These are phyloP conservation scores for Exidia glandulosa DNA, from an alignment of 768 basidiomycete species.

Conservation along the genomic window DNA sequence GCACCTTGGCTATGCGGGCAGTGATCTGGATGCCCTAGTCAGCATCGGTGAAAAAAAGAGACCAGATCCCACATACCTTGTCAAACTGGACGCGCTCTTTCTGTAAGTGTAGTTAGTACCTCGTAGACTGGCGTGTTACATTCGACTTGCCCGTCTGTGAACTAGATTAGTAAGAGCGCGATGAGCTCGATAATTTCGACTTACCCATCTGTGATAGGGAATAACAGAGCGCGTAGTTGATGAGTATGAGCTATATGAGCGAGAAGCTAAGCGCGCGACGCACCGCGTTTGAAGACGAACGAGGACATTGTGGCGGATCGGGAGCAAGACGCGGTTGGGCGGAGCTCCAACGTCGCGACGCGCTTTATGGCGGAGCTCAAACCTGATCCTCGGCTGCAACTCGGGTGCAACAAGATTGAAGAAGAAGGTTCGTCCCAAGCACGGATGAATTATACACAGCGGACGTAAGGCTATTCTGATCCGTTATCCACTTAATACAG, in stretches of 20 bases:
- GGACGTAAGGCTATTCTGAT: too few species aligned
- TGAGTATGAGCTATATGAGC: not conserved
- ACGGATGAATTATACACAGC: too few species aligned
- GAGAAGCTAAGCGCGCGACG: too few species aligned
- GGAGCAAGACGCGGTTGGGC: too few species aligned
- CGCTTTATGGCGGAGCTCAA: too few species aligned
- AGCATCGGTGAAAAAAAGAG: slow-evolving; percentile 4
- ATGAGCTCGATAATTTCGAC: slow-evolving; percentile 3
- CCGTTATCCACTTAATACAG: too few species aligned
- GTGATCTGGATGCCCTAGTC: slow-evolving; percentile 53
- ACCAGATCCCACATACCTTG: slow-evolving; percentile 43
- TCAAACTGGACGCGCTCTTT: slow-evolving; percentile 92
- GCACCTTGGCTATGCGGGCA: slow-evolving; percentile 59
- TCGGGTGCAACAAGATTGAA: too few species aligned
- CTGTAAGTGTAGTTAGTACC: slow-evolving; percentile 34
- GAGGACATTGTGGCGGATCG: too few species aligned
- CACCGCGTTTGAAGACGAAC: slow-evolving; percentile 49
- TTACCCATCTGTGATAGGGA: not conserved
- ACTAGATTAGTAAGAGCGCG: slow-evolving; percentile 3
- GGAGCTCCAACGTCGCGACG: too few species aligned
- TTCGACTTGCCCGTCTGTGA: slow-evolving; percentile 9
- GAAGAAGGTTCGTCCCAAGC: too few species aligned
- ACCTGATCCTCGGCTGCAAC: too few species aligned
- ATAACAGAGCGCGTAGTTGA: not conserved
- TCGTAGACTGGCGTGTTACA: not conserved